A percentile compares a stretch with the other conserved stretches of the same genome.
phyloP scores from a whole-genome alignment of 768 basidiomycete species.

The Mrakia hoshinonis region DNA sequence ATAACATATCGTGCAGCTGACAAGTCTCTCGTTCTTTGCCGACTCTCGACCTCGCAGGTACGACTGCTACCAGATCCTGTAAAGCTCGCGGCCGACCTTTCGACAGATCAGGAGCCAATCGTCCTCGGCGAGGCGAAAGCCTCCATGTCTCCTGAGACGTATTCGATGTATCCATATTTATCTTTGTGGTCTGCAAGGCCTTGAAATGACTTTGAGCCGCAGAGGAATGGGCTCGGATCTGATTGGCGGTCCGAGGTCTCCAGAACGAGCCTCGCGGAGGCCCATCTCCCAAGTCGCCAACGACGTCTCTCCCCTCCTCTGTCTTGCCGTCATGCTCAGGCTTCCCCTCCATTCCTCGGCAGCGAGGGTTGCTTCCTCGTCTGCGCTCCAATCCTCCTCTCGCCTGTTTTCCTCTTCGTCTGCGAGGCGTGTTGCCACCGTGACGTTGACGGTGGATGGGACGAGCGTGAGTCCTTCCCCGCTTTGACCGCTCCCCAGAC shows the following conservation, averaged over 20 bases:
- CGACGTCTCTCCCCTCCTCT: background rate
- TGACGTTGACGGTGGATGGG: conserved; percentile 90
- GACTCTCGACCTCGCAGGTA: background rate
- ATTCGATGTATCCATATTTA: too few species aligned
- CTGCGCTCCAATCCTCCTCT: background rate
- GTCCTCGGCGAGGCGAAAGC: too few species aligned
- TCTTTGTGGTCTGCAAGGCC: too few species aligned
- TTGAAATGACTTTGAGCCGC: background rate
- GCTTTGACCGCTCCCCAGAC: background rate
- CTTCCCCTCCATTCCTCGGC: background rate
- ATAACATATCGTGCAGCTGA: too few species aligned
- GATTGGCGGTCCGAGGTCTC: background rate
- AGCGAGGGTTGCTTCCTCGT: background rate
- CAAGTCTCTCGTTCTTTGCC: background rate
- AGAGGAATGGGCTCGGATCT: background rate
- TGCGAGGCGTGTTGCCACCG: conserved; percentile 40
- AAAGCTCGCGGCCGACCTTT: background rate
- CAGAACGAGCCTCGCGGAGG: background rate
- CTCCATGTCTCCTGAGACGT: too few species aligned
- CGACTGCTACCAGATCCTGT: conserved; percentile 21
- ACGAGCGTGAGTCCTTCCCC: conserved; percentile 48
- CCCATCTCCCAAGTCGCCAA: background rate
- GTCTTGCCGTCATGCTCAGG: conserved; percentile 9
- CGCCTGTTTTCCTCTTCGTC: conserved; percentile 35
- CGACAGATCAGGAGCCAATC: too few species aligned